Evolutionary conservation across 2,329 filamentous ascomycete species (phyloP).

Genomic region (Xylaria sp.): DNA sequence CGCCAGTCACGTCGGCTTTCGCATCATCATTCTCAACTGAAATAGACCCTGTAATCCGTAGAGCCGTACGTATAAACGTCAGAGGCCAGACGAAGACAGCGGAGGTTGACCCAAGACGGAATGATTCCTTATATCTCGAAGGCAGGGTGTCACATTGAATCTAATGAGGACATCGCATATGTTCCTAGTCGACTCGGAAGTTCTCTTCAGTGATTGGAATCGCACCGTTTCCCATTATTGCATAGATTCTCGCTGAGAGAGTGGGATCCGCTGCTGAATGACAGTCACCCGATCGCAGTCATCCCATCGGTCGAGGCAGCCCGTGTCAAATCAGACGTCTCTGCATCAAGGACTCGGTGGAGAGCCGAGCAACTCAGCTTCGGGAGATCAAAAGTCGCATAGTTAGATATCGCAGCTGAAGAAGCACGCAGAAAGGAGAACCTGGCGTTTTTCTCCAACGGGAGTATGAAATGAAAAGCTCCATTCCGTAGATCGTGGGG

Average conservation of each 20-base stretch:
- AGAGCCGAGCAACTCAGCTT: constrained; percentile 88
- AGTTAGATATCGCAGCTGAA: constrained; percentile 82
- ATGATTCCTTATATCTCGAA: constrained; percentile 91
- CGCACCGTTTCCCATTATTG: not conserved
- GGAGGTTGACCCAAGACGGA: constrained; percentile 59
- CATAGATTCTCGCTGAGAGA: constrained; percentile 52
- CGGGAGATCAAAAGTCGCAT: constrained; percentile 99
- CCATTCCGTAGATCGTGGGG: too few relatives aligned
- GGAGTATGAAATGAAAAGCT: constrained; percentile 38
- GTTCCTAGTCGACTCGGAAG: constrained; percentile 92
- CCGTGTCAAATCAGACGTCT: constrained; percentile 92
- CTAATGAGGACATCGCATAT: constrained; percentile 91
- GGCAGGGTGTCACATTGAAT: constrained; percentile 92
- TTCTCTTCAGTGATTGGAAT: constrained; percentile 26
- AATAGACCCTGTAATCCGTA: too few relatives aligned
- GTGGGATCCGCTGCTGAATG: constrained; percentile 99
- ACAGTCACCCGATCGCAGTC: constrained; percentile 91
- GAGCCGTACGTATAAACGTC: too few relatives aligned
- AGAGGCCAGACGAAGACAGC: constrained; percentile 58
- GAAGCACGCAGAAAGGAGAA: constrained; percentile 87
- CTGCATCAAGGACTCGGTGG: constrained; percentile 94
- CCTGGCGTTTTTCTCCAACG: constrained; percentile 90
- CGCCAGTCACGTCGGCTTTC: too few relatives aligned
- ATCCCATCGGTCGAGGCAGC: constrained; percentile 90
- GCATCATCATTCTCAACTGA: too few relatives aligned